A percentile compares a stretch with the other conserved stretches of the same genome.
phyloP scores from a whole-genome alignment of 2,329 filamentous ascomycete species.

The Juglanconis oblonga region DNA sequence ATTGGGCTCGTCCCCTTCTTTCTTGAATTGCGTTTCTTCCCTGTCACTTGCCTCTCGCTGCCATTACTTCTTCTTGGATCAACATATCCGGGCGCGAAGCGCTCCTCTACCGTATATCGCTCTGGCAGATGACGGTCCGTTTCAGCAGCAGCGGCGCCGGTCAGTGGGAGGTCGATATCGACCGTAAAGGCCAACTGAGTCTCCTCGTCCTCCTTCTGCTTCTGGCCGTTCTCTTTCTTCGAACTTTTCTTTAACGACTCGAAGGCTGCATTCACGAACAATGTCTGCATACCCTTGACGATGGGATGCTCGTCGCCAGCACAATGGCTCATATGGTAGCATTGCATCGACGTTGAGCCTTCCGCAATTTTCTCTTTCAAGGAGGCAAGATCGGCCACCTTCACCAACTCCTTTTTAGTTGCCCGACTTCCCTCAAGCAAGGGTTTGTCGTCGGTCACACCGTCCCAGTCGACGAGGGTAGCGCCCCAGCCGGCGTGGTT shows the following conservation, averaged over 20 bases:
- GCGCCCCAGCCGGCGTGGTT: slow-evolving; percentile 34
- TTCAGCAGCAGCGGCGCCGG: too few species aligned
- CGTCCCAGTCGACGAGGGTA: slow-evolving; percentile 46
- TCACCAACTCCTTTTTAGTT: not conserved
- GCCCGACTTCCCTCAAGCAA: not conserved
- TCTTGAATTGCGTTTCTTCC: too few species aligned
- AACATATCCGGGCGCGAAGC: too few species aligned
- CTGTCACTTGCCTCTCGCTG: too few species aligned
- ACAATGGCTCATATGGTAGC: not conserved
- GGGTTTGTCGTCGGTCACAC: not conserved
- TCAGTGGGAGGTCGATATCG: not conserved
- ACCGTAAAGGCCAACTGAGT: not conserved
- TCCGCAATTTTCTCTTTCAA: not conserved
- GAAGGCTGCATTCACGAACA: slow-evolving; percentile 4
- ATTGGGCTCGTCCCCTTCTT: too few species aligned
- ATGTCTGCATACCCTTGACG: not conserved
- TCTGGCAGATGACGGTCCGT: too few species aligned
- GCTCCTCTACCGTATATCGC: too few species aligned
- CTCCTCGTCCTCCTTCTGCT: not conserved
- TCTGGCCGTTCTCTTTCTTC: not conserved
- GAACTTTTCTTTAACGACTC: too few species aligned
- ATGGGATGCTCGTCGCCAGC: not conserved
- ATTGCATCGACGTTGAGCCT: not conserved
- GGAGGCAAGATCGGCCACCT: not conserved
- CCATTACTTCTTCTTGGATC: too few species aligned